phyloP scores from a whole-genome alignment of 352 stramenopile species.

The Phytophthora vignae region DNA sequence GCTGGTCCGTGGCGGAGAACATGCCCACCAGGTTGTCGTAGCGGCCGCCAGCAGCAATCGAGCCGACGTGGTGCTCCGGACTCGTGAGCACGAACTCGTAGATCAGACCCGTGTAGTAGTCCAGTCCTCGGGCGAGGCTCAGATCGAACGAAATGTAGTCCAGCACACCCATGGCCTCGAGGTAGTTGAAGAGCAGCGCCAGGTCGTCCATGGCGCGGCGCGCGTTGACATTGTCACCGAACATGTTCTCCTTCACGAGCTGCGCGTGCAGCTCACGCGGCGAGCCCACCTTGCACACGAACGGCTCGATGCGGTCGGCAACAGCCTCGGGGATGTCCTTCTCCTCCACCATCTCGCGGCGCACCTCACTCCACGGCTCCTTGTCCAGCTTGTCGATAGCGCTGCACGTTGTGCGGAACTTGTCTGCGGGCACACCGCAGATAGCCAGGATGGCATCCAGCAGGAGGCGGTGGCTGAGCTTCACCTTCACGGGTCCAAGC shows the following conservation, averaged over 20 bases:
- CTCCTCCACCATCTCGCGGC: slow-evolving; percentile 96
- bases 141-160: slow-evolving; percentile 97
- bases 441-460: slow-evolving; percentile 98
- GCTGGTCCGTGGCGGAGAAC: slow-evolving; percentile 94
- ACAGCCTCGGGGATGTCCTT: slow-evolving; percentile 94
- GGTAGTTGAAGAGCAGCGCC: slow-evolving; percentile 96
- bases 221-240: slow-evolving; percentile 91
- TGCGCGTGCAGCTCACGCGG: slow-evolving; percentile 88
- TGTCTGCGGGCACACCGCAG: slow-evolving; percentile 96
- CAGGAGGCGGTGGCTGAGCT: slow-evolving; percentile 97
- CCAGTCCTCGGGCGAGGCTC: slow-evolving; percentile 96
- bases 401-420: slow-evolving; percentile 98
- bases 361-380: slow-evolving; percentile 92
- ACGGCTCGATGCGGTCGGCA: slow-evolving; percentile 95
- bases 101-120: slow-evolving; percentile 99
- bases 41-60: slow-evolving; percentile 96
- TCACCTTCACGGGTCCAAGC: slow-evolving; percentile 95
- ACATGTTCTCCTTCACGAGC: slow-evolving; percentile 82
- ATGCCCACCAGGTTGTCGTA: slow-evolving; percentile 99
- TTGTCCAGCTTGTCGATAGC: slow-evolving; percentile 99
- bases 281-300: slow-evolving; percentile 92
- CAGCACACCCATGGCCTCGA: slow-evolving; percentile 97
- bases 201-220: slow-evolving; percentile 93
- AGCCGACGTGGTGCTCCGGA: slow-evolving; percentile 93
- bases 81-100: slow-evolving; percentile 98